Conservation (phyloP, 2,329 filamentous ascomycete genomes). For the Trichoderma sp. region DNA sequence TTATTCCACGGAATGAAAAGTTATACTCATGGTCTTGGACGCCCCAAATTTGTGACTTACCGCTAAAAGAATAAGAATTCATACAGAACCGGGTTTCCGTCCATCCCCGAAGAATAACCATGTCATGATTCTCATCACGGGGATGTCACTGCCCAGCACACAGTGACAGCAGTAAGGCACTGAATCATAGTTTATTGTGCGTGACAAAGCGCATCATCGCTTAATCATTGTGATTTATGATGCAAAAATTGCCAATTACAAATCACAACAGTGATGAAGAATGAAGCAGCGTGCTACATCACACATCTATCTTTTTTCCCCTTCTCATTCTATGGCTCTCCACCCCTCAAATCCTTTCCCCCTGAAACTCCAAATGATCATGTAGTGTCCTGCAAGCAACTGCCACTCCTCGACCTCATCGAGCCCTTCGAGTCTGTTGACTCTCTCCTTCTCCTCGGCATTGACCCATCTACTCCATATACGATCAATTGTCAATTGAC, state of each 20-base stretch:
- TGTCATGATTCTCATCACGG: no score
- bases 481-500: slow-evolving; percentile 52
- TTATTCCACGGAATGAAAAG: no score
- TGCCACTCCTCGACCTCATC: slow-evolving; percentile 97
- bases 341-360: slow-evolving; percentile 32
- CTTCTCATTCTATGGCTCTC: slow-evolving; percentile 20
- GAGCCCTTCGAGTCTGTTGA: slow-evolving; percentile 80
- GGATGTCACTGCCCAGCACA: not conserved
- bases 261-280: not conserved
- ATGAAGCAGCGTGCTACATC: not conserved
- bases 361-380: slow-evolving; percentile 85
- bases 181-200: no score
- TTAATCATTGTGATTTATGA: not conserved
- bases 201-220: not conserved
- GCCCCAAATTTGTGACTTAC: no score
- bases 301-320: not conserved
- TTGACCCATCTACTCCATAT: slow-evolving; percentile 79
- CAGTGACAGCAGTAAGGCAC: no score
- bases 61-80: no score
- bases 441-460: slow-evolving; percentile 72
- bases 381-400: slow-evolving; percentile 84
- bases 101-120: no score
- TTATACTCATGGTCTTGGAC: no score
- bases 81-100: no score
- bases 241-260: not conserved